Evolutionary conservation across 176 grass and related monocot species (phyloP), one percentile per base, ranked within the genome.

Genomic region (Pontederia paniculata): DNA sequence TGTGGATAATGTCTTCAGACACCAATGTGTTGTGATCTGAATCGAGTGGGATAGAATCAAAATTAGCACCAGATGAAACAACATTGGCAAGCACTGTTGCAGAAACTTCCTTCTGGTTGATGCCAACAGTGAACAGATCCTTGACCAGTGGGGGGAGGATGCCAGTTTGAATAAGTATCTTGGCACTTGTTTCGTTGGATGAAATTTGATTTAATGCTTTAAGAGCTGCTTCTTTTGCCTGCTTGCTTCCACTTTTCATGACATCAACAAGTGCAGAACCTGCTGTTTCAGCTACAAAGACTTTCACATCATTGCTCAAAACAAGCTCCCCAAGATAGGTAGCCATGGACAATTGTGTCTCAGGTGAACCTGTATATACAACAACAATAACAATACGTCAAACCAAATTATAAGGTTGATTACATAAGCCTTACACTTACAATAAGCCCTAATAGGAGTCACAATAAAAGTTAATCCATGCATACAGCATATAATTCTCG

Each of bases 161-260:
- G 43, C 91, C 85, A 9, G 79, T 85, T 80, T 86, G 76, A 63
- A 96, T 96, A 42, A 96, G 71, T 69, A 89, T 74, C 71, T 89
- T 89, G 63, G 91, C 91, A 52, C 91, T 96, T 44, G 66, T 68
- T 73, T 96, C 91, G 45, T 78, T 83, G 48, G 91, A 89, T 62
- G 91, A 96, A 58, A 96, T 96, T 56, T 96, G 91, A 57, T 96
- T 89, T 47, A 96, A 73, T 59, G 91, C 82, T 71, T 86, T 96
- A 58, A 96, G 72, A 23, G 91, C 70, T 67, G 73, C 78, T 85
- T 89, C 85, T 70, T 79, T 85, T 13, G 86, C 82, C 23, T 86
- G 79, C 57, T 79, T 83, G 51, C 83, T 96, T 20, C 79, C 74
- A 44, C 74, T 87, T 78, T 80, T 89, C 91, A 96, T 96, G 55